Conservation (phyloP, 2,329 filamentous ascomycete genomes). For the Magnaporthales sp. region DNA sequence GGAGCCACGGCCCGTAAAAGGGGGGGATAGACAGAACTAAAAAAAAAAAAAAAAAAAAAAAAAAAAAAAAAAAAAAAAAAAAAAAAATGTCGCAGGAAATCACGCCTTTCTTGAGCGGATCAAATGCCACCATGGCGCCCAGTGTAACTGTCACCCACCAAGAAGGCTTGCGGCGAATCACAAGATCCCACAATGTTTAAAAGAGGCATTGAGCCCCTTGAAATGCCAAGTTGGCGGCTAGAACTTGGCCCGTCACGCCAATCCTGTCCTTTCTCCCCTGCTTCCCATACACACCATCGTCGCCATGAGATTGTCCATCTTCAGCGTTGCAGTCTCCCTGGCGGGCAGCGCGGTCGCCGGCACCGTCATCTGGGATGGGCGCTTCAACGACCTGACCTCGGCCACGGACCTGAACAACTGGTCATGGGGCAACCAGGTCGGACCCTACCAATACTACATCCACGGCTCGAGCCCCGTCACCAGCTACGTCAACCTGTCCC, state of each 20-base stretch:
- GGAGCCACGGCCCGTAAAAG: background rate
- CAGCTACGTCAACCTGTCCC: conserved; percentile 53
- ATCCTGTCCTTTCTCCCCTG: background rate
- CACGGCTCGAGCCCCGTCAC: conserved; percentile 50
- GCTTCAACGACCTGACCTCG: conserved; percentile 52
- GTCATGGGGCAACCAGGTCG: conserved; percentile 61
- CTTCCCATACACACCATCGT: background rate
- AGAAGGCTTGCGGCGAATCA: background rate
- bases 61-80: background rate
- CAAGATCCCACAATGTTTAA: background rate
- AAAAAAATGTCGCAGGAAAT: background rate
- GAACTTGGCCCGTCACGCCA: background rate
- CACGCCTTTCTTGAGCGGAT: no score
- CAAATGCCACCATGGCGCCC: background rate
- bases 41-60: background rate
- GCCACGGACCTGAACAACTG: conserved; percentile 49
- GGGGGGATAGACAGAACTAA: background rate
- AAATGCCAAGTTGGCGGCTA: background rate
- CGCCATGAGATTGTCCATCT: background rate
- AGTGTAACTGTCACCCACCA: background rate
- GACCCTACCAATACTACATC: conserved; percentile 69
- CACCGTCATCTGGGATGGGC: conserved; percentile 47
- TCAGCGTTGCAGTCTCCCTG: background rate
- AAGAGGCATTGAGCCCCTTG: background rate
- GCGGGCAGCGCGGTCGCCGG: background rate